phyloP scores from a whole-genome alignment of 2,329 filamentous ascomycete genomes.

The Elsinoe arachidis region DNA sequence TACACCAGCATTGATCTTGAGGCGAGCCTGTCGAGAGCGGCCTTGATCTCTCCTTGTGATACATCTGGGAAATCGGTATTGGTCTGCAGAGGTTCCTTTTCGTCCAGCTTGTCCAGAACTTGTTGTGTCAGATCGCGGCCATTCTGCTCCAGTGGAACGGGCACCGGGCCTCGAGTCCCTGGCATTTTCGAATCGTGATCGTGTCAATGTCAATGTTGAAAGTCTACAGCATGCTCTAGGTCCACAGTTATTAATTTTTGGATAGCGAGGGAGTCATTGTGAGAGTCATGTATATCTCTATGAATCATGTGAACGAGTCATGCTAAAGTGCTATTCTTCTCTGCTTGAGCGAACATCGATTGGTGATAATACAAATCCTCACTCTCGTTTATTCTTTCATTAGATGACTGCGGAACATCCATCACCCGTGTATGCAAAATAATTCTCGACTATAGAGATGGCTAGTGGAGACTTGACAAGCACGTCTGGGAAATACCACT shows the following conservation, averaged over 20 bases:
- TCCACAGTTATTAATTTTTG: neutral
- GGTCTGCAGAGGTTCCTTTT: slow-evolving; percentile 28
- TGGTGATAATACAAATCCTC: too few species aligned
- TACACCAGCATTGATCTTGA: slow-evolving; percentile 84
- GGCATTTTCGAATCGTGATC: slow-evolving; percentile 28
- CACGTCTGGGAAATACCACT: too few species aligned
- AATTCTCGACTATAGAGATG: too few species aligned
- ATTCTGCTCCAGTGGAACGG: slow-evolving; percentile 33
- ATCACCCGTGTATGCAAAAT: too few species aligned
- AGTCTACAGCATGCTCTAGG: too few species aligned
- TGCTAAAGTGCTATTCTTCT: too few species aligned
- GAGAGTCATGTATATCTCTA: neutral
- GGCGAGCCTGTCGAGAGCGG: slow-evolving; percentile 73
- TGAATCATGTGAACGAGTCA: too few species aligned
- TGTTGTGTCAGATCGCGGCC: slow-evolving; percentile 58
- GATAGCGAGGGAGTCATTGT: neutral
- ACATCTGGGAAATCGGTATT: slow-evolving; percentile 25
- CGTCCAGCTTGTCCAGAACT: slow-evolving; percentile 61
- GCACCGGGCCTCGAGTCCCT: slow-evolving; percentile 40
- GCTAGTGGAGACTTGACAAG: too few species aligned
- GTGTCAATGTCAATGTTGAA: neutral
- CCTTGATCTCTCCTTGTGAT: slow-evolving; percentile 56
- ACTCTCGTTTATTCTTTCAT: too few species aligned
- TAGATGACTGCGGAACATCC: too few species aligned
- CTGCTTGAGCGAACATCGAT: too few species aligned